Evolutionary conservation across 1,284 basidiomycete genomes (phyloP), one percentile per base, ranked within the genome.

Genomic region (Apiotrichum akiyoshidainum): DNA sequence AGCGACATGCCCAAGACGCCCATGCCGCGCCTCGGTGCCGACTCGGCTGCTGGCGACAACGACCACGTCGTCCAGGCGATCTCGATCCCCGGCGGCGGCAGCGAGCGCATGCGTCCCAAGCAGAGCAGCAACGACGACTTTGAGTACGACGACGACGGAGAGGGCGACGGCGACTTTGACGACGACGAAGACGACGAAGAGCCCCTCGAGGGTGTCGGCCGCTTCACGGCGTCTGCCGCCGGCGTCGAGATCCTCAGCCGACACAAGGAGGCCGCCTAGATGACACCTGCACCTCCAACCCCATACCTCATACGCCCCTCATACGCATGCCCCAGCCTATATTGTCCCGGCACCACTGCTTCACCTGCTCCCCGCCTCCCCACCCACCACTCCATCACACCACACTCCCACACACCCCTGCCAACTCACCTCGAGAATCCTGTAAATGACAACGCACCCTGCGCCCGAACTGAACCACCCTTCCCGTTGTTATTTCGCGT

Each of bases 161-260:
- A 65, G 37, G 69, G 69, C 26, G 69, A 71, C 52, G 63, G 59
- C 14, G 72, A 74, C 45, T 67, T 67, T 57, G 68, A 69, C 16
- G 68, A 70, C 39, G 75, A 76, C 46, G 71, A 70, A 11, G 72
- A 75, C 33, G 71, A 73, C 26, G 73, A 75, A 34, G 68, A 72
- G 14, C 64, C 60, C 39, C 39, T 64, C 21, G 40, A 35, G n/a
- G 40, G 7, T 35, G 31, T 11, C 16, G 44, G 42, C 45, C 47
- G 63, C 52, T 40, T 70, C 13, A 75, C 74, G 14, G 64, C 65
- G 13, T 67, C 68, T 34, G 76, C 76, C 5, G 75, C 75, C 26
- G 76, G 75, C 40, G 68, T 78, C 34, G 76, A 78, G 61, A 68
- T 73, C 12, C 62, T 78, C 48, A 70, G 70, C 47, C 68, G 74